Percentiles rank a stretch among this genome's conserved stretches.
Conservation (phyloP, 2,329 filamentous ascomycete genomes). For the Chalaropsis thielavioides region DNA sequence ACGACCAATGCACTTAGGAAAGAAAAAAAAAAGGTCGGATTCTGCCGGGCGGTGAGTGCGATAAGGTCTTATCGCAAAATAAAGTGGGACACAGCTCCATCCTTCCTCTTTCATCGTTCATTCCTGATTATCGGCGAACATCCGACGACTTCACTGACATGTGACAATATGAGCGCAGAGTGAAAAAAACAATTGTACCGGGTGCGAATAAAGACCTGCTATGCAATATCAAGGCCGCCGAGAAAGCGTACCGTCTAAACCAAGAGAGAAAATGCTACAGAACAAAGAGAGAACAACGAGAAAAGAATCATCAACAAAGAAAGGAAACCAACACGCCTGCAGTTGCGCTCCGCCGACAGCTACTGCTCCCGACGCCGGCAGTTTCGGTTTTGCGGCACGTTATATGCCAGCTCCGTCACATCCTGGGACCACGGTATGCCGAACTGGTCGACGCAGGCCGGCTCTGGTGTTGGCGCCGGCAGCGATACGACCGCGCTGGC, state of each 20-base stretch:
- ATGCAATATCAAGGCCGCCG: neutral
- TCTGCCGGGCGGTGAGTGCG: constrained; percentile 15
- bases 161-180: neutral
- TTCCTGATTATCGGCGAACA: neutral
- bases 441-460: neutral
- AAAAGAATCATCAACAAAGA: neutral
- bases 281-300: neutral
- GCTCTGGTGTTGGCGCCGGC: neutral
- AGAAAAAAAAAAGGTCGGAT: constrained; percentile 13
- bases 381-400: neutral
- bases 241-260: neutral
- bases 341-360: too few species aligned
- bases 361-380: neutral
- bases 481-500: neutral
- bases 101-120: neutral
- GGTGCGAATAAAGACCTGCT: too few species aligned
- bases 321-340: too few species aligned
- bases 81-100: neutral
- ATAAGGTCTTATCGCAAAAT: constrained; percentile 9
- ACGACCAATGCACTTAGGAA: neutral
- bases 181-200: neutral
- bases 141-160: neutral
- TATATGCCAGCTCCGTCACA: neutral
- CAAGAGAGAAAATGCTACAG: neutral
- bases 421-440: constrained; percentile 2